Conservation (phyloP, 1,284 basidiomycete species). For the Ganoderma lingzhi region DNA sequence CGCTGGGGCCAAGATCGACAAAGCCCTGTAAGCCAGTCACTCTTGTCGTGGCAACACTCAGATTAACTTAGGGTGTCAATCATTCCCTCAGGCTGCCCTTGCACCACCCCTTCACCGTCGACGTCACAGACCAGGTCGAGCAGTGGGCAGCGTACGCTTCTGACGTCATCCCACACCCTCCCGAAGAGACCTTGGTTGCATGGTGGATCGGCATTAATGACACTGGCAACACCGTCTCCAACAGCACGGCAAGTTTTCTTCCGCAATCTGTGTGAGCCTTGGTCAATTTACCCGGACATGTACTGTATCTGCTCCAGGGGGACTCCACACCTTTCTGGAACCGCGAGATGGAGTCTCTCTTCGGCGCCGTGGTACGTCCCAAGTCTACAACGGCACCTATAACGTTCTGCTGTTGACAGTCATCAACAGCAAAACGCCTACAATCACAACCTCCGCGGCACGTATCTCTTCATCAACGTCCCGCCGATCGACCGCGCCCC, state of each 20-base stretch:
- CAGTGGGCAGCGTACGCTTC: constrained; percentile 57
- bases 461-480: constrained; percentile 63
- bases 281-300: not conserved
- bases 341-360: constrained; percentile 58
- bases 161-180: constrained; percentile 52
- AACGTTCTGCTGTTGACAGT: too few species aligned
- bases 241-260: constrained; percentile 40
- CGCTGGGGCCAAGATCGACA: constrained; percentile 61
- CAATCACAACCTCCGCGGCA: constrained; percentile 48
- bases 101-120: constrained; percentile 55
- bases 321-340: constrained; percentile 60
- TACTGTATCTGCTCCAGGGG: not conserved
- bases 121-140: constrained; percentile 58
- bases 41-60: too few species aligned
- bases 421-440: constrained; percentile 50
- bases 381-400: not conserved
- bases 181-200: constrained; percentile 51
- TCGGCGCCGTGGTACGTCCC: constrained; percentile 56
- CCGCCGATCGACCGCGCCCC: constrained; percentile 61
- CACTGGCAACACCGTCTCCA: constrained; percentile 58
- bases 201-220: constrained; percentile 73
- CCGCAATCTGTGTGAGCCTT: not conserved
- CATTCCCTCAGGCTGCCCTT: constrained; percentile 39
- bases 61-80: not conserved
- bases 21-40: constrained; percentile 45